phyloP scores from a whole-genome alignment of 140 eudicot genomes.

The Oenanthe javanica region DNA sequence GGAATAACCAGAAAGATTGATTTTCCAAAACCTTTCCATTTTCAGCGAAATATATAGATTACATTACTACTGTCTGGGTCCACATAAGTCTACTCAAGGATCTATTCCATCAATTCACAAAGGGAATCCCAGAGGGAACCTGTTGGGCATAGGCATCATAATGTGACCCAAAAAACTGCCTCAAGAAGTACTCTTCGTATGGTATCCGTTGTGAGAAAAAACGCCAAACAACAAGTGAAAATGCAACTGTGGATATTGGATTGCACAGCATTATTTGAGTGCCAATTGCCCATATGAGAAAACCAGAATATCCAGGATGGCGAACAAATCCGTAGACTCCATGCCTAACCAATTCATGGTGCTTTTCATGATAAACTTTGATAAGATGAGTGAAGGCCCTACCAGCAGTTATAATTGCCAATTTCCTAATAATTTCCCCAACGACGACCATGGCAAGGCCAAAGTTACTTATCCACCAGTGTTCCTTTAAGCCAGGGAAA shows the following conservation, averaged over 20 bases:
- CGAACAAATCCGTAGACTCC: conserved; percentile 69
- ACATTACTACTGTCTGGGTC: neutral
- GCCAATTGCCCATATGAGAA: conserved; percentile 85
- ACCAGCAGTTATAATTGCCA: conserved; percentile 86
- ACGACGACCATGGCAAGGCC: conserved; percentile 72
- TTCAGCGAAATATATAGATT: neutral
- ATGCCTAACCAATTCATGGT: conserved; percentile 67
- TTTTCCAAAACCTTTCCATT: neutral
- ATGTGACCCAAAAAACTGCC: conserved; percentile 62
- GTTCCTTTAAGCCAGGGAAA: conserved; percentile 60
- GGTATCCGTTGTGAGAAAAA: conserved; percentile 74
- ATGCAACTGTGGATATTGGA: conserved; percentile 56
- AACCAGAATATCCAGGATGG: conserved; percentile 90
- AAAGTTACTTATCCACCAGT: conserved; percentile 63
- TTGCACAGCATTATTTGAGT: conserved; percentile 89
- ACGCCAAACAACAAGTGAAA: conserved; percentile 66
- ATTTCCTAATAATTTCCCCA: conserved; percentile 75
- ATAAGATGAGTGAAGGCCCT: conserved; percentile 90
- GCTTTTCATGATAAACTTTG: conserved; percentile 53
- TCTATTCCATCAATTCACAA: conserved; percentile 40
- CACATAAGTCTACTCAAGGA: neutral
- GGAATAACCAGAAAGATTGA: neutral
- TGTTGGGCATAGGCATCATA: conserved; percentile 59
- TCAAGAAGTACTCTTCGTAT: conserved; percentile 78
- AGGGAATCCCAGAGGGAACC: conserved; percentile 81